phyloP scores from a whole-genome alignment of 208 protist species.

The Wallacemonas sp. region DNA sequence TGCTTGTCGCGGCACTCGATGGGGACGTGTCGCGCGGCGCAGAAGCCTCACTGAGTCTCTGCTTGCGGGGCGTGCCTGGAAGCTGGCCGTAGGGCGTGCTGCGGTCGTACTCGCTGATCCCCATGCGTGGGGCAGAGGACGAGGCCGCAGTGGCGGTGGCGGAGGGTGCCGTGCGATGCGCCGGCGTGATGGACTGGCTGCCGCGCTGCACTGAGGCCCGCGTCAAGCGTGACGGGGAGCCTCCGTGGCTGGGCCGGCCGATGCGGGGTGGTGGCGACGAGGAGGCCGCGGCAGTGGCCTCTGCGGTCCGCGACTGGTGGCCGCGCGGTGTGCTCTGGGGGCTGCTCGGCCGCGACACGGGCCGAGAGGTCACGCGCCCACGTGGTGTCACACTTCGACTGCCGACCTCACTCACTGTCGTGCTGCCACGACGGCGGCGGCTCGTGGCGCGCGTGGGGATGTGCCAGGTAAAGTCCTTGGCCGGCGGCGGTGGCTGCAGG shows the following conservation, averaged over 20 bases:
- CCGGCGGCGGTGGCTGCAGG: background rate
- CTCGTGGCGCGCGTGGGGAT: slow-evolving; percentile 5
- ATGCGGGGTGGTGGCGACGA: background rate
- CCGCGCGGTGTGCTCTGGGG: background rate
- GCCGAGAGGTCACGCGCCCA: background rate
- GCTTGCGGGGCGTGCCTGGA: background rate
- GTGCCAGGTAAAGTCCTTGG: slow-evolving; percentile 9
- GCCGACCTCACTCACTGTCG: background rate
- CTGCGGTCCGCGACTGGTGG: no score
- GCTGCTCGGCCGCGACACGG: background rate
- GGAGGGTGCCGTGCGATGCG: background rate
- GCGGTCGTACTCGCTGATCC: background rate
- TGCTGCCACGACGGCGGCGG: background rate
- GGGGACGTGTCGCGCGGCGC: background rate
- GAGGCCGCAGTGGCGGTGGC: background rate
- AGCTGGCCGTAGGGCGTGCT: background rate
- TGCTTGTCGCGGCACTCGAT: background rate
- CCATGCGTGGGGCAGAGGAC: background rate
- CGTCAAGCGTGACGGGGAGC: background rate
- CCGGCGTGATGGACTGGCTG: slow-evolving; percentile 1
- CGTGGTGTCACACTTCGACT: background rate
- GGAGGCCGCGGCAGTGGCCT: no score
- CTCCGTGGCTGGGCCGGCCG: background rate
- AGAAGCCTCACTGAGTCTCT: background rate
- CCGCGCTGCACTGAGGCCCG: slow-evolving; percentile 10